phyloP scores from a whole-genome alignment of 345 rosid genomes.

The Ceriops decandra region DNA sequence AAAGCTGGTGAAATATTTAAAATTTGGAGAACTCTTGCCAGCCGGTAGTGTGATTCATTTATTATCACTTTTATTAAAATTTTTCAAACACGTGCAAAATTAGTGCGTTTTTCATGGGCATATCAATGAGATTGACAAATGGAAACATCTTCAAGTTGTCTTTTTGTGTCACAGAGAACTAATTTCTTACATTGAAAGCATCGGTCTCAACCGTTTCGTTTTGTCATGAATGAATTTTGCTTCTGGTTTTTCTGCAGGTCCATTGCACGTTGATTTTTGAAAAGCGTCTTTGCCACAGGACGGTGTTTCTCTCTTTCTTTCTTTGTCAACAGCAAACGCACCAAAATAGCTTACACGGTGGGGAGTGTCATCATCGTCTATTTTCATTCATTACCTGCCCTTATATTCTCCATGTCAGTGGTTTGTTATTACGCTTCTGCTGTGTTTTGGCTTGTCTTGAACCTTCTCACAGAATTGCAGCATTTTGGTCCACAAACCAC shows the following conservation, averaged over 20 bases:
- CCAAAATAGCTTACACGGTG: slow-evolving; percentile 6
- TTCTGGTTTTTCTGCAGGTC: background rate
- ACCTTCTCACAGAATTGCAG: background rate
- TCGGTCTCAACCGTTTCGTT: slow-evolving; percentile 13
- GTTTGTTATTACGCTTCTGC: background rate
- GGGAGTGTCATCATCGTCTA: background rate
- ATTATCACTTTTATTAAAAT: too few relatives aligned
- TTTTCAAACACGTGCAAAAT: too few relatives aligned
- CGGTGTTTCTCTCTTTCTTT: background rate
- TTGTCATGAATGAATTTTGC: background rate
- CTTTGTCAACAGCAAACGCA: background rate
- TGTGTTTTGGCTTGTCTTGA: background rate
- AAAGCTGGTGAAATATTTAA: background rate
- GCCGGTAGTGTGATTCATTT: too few relatives aligned
- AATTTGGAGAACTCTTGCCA: background rate
- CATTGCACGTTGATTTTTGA: slow-evolving; percentile 7
- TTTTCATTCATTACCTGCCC: background rate
- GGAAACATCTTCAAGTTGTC: background rate
- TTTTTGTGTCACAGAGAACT: background rate
- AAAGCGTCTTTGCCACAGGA: slow-evolving; percentile 16
- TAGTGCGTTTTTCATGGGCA: background rate
- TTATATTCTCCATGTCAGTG: background rate
- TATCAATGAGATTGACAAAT: background rate
- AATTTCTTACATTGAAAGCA: background rate
- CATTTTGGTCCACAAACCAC: background rate